phyloP scores from a whole-genome alignment of 2,329 filamentous ascomycete species.

The Talaromyces sp. region DNA sequence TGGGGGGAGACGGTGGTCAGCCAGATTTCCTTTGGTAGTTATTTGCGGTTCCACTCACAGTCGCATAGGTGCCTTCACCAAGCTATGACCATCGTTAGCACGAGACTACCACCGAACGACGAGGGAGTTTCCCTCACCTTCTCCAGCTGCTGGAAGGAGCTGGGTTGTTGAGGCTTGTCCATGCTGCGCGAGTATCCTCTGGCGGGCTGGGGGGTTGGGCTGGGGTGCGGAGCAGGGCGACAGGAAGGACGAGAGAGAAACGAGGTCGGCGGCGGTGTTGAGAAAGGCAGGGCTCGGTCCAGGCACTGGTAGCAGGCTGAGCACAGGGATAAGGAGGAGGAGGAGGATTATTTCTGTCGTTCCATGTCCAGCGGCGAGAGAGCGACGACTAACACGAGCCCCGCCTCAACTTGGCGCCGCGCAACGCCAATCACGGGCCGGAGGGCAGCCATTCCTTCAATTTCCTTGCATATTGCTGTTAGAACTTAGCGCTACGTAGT shows the following conservation, averaged over 20 bases:
- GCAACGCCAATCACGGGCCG: conserved; percentile 1
- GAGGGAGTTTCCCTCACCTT: conserved; percentile 47
- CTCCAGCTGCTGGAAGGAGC: conserved; percentile 98
- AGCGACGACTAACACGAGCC: conserved; percentile 15
- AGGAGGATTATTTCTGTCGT: not conserved
- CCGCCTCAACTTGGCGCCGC: conserved; percentile 7
- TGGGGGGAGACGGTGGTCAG: not conserved
- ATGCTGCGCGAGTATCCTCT: conserved; percentile 46
- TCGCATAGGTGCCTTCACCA: conserved; percentile 97
- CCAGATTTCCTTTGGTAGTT: not conserved
- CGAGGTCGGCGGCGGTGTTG: conserved; percentile 29
- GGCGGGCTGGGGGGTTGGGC: conserved; percentile 7
- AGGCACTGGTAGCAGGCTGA: not conserved
- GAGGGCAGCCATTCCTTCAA: not conserved
- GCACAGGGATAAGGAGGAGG: not conserved
- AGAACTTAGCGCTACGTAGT: not conserved
- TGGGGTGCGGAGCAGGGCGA: conserved; percentile 19
- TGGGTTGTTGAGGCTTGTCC: conserved; percentile 89
- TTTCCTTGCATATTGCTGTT: not conserved
- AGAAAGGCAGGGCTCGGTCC: conserved; percentile 16
- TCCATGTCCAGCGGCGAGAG: not conserved
- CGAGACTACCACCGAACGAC: conserved; percentile 3
- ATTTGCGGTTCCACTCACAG: conserved; percentile 55
- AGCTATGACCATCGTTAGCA: conserved; percentile 49
- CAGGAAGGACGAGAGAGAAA: conserved; percentile 35